A percentile compares a stretch with the other conserved stretches of the same genome.
Evolutionary conservation across 2,329 filamentous ascomycete genomes (phyloP).

Genomic region (Stachybotrys chartarum): DNA sequence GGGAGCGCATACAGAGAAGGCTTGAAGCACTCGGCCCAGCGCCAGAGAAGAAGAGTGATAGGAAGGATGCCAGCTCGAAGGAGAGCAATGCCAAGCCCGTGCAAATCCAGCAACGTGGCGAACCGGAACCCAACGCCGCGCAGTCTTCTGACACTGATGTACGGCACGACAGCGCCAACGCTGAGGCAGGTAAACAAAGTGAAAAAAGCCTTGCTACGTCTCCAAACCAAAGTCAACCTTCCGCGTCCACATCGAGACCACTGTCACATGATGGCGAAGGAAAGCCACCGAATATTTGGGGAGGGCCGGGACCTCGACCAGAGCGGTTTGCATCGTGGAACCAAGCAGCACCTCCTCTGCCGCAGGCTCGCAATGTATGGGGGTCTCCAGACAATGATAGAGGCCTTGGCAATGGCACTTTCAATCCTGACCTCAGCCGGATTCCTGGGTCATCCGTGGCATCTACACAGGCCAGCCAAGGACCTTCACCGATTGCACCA

Average conservation of each 20-base stretch:
- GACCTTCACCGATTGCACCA: conserved; percentile 39
- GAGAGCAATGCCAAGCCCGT: conserved; percentile 31
- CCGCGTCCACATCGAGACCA: conserved; percentile 14
- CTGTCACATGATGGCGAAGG: conserved; percentile 24
- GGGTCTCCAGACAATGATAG: conserved; percentile 64
- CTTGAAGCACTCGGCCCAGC: conserved; percentile 62
- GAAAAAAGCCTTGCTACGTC: conserved; percentile 10
- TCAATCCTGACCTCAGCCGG: conserved; percentile 53
- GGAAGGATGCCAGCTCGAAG: conserved; percentile 37
- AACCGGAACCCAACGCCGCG: conserved; percentile 2
- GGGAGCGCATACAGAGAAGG: conserved; percentile 65
- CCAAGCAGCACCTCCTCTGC: conserved; percentile 31
- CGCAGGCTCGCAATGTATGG: conserved; percentile 59
- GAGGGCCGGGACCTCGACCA: conserved; percentile 27
- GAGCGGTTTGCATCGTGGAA: conserved; percentile 48
- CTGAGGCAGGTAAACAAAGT: conserved; percentile 6
- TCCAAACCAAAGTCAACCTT: conserved; percentile 7
- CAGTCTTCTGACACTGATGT: conserved; percentile 9
- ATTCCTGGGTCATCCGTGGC: conserved; percentile 30
- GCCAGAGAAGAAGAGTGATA: conserved; percentile 51
- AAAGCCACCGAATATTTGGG: conserved; percentile 29
- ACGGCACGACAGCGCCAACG: conserved; percentile 9
- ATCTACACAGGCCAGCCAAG: conserved; percentile 24
- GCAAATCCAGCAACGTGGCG: conserved; percentile 26
- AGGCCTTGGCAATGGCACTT: conserved; percentile 71